Base-by-base conservation (phyloP, 805 yeast genomes). In the Kluyveromyces wickerhamii region DNA sequence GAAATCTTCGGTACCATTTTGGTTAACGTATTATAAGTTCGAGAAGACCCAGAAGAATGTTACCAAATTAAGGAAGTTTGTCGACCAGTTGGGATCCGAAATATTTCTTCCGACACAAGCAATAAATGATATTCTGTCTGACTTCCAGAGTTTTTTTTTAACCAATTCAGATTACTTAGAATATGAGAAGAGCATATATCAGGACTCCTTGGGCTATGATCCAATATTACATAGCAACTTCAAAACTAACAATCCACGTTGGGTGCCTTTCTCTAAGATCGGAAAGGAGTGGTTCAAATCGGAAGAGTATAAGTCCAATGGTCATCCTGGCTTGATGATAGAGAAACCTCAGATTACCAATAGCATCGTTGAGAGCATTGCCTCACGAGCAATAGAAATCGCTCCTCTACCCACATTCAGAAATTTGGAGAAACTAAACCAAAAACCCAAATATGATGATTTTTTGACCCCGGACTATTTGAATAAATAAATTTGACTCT, bases 361-460 rank as follows among this genome's bases (percentile, higher is more conserved):
- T 42, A 21, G 54, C 39, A 36, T 59, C 9, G 48, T 56, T 30
- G 45, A 36, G 16, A 32, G 45, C 22, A 11, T 26, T 5, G 14
- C 25, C 12, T 30, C 33, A 4, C n/a, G 19, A 9, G 7, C 14
- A 3, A 8, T 5, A 11, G 41, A 36, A 13, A 35, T 48, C 2
- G 60, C 66, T 5, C 44, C 56, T 2, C 38, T 76, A 15, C 89
- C 88, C 2, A 60, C 66, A 4, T 78, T 78, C 52, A 72, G 67
- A 42, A 75, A 77, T 48, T 74, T 78, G 7, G 88, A 81, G 43
- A 76, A 73, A 50, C 80, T 83, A 4, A 62, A 62, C 35, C 59
- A 62, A 14, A 60, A 71, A 9, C 60, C 72, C 1, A 64, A 61
- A 22, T 71, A 69, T 42, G 60, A 61, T 6, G 38, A 40, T 20